phyloP scores from a whole-genome alignment of 192 early-diverging fungal genomes.

The Backusella australiensis region DNA sequence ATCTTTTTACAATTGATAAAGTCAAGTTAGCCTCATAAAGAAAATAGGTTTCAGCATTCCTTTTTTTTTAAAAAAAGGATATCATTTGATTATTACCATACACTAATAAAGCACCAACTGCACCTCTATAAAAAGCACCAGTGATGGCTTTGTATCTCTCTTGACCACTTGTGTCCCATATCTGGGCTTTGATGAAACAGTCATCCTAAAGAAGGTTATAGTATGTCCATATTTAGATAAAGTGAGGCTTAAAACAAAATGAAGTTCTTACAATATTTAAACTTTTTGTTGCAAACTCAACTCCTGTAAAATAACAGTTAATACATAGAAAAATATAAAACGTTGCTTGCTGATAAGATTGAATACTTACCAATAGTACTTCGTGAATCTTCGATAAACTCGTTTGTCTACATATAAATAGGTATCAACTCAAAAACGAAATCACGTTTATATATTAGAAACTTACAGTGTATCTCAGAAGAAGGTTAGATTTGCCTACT shows the following conservation, averaged over 20 bases:
- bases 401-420: constrained; percentile 32
- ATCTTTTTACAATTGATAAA: constrained; percentile 15
- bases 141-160: constrained; percentile 85
- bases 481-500: constrained; percentile 55
- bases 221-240: constrained; percentile 1
- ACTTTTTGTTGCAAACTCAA: constrained; percentile 10
- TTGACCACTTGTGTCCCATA: constrained; percentile 83
- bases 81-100: constrained; percentile 68
- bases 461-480: constrained; percentile 46
- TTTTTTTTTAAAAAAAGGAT: too few relatives aligned
- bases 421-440: background rate
- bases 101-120: constrained; percentile 87
- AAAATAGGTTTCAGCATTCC: background rate
- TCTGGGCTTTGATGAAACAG: constrained; percentile 40
- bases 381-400: constrained; percentile 50
- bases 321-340: background rate
- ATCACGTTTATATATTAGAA: background rate
- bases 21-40: background rate
- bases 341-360: background rate
- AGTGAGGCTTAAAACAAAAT: background rate
- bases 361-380: constrained; percentile 40
- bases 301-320: background rate
- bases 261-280: constrained; percentile 6
- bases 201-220: constrained; percentile 30
- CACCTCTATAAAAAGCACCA: constrained; percentile 87